phyloP scores from a whole-genome alignment of 2,329 filamentous ascomycete genomes.

The Aspergillus fumigatus region DNA sequence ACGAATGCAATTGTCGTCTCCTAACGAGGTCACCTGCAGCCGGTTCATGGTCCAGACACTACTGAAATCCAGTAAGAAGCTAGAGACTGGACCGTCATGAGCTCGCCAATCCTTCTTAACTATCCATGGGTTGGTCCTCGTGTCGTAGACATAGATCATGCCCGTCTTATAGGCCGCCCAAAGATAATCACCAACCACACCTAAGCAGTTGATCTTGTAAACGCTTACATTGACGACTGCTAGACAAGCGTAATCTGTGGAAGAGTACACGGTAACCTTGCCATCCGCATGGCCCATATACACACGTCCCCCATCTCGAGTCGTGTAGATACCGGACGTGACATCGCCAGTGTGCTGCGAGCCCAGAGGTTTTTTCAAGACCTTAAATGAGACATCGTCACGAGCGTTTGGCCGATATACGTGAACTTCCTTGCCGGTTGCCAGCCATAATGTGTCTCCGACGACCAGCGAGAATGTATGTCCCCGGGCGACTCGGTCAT shows the following conservation, averaged over 20 bases:
- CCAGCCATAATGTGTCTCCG: slow-evolving; percentile 83
- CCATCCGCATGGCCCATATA: slow-evolving; percentile 92
- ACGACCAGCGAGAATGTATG: slow-evolving; percentile 86
- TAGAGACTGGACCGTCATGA: slow-evolving; percentile 76
- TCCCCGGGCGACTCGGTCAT: slow-evolving; percentile 70
- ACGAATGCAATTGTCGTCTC: slow-evolving; percentile 77
- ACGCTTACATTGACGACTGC: slow-evolving; percentile 79
- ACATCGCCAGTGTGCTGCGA: slow-evolving; percentile 77
- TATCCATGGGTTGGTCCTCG: slow-evolving; percentile 73
- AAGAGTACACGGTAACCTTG: slow-evolving; percentile 90
- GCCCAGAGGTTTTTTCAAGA: slow-evolving; percentile 65
- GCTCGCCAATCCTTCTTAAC: slow-evolving; percentile 94
- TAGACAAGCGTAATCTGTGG: slow-evolving; percentile 70
- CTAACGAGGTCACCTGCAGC: slow-evolving; percentile 78
- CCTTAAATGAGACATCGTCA: slow-evolving; percentile 67
- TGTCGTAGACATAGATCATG: slow-evolving; percentile 90
- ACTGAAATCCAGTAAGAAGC: slow-evolving; percentile 71
- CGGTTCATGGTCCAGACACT: slow-evolving; percentile 82
- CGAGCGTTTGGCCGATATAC: slow-evolving; percentile 72
- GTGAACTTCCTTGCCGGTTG: slow-evolving; percentile 78
- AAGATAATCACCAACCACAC: slow-evolving; percentile 73
- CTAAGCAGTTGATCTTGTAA: slow-evolving; percentile 89
- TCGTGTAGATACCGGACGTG: slow-evolving; percentile 73
- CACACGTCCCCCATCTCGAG: slow-evolving; percentile 69
- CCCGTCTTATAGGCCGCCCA: slow-evolving; percentile 96